Evolutionary conservation across 164 flowering plant species (phyloP).

Genomic region (Magnolia kwangsiensis): DNA sequence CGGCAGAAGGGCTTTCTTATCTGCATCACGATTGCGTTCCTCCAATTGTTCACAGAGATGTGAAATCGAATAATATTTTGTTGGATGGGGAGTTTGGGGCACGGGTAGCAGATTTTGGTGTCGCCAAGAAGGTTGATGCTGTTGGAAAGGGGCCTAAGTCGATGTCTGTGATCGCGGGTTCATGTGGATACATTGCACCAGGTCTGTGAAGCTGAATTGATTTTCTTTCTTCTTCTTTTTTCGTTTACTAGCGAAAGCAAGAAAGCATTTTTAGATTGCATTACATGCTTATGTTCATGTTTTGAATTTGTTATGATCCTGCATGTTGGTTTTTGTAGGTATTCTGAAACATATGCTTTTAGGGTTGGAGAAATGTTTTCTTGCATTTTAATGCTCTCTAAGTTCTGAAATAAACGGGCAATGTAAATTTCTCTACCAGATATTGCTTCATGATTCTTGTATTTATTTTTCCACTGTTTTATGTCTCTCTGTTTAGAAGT

Average conservation of each 20-base stretch:
- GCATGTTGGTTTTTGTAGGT: not conserved
- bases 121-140: constrained; percentile 49
- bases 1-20: constrained; percentile 70
- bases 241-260: not conserved
- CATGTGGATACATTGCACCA: constrained; percentile 86
- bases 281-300: not conserved
- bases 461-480: not conserved
- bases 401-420: not conserved
- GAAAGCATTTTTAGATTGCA: not conserved
- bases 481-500: not conserved
- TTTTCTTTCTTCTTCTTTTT: not conserved
- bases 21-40: constrained; percentile 80
- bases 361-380: not conserved
- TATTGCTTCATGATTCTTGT: not conserved
- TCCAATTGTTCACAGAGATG: constrained; percentile 67
- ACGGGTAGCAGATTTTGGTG: constrained; percentile 68
- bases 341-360: no score
- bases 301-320: not conserved
- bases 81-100: constrained; percentile 62
- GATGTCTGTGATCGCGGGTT: constrained; percentile 75
- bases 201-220: constrained; percentile 31
- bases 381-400: not conserved
- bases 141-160: constrained; percentile 38
- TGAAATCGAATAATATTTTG: constrained; percentile 68
- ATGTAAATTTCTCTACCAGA: not conserved